Evolutionary conservation across 1,139 yeast species (phyloP), one percentile per base, ranked within the genome.

Genomic region (Geotrichum restrictum): DNA sequence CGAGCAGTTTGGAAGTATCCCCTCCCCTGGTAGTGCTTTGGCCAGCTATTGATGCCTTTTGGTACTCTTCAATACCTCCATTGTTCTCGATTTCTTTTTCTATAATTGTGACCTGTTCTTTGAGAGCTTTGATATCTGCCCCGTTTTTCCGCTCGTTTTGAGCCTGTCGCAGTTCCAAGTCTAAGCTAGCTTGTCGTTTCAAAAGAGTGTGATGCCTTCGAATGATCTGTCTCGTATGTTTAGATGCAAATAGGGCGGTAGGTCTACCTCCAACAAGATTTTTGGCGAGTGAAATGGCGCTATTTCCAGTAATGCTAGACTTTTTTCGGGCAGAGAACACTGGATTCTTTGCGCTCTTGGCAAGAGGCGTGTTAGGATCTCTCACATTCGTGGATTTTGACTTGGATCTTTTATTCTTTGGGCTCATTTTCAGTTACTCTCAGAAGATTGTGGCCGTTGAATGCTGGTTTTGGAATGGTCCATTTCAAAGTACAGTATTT

Each of bases 91-190:
- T 48, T 33, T 42, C 56, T 33, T 45, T 19, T 16, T 50, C 52
- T n/a, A 51, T 45, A 8, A 98, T 98, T 3, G 95, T 78, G 56
- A 88, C 83, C 45, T 86, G 83, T 65, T 91, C 97, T 70, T 91
- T 98, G 55, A 93, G 75, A 8, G 98, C 98, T 72, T 93, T 93
- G 36, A 98, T 93, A 71, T 93, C 98, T 22, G 98, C 93, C 49
- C 98, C 98, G 57, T 98, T 93, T 21, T 47, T 44, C 16, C 19
- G 13, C 2, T 29, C 21, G 16, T 47, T 42, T n/a, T 5, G 40
- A 11, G 39, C 43, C 3, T 33, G n/a, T 18, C 37, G 31, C 13
- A 61, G 48, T 45, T 52, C 51, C 1, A 37, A 22, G 27, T 58
- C 60, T 13, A 68, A 53, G n/a, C 48, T 52, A 1, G 69, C 61